Evolutionary conservation across 352 stramenopile genomes (phyloP).

Genomic region (Globisporangium uncinulatum): DNA sequence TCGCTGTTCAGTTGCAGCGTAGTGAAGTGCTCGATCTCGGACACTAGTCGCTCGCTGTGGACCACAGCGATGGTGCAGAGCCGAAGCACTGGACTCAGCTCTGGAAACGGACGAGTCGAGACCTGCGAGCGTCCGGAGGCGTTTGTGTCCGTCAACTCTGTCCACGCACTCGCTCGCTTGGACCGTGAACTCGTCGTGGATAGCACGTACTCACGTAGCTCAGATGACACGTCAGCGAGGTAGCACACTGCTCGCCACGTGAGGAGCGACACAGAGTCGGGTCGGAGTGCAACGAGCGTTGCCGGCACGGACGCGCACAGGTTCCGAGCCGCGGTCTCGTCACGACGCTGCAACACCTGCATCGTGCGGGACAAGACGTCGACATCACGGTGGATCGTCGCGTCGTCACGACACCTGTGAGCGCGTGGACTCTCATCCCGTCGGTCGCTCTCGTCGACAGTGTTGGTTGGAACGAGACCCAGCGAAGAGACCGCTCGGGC

Average conservation of each 20-base stretch:
- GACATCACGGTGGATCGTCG: background rate
- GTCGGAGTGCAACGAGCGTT: constrained; percentile 21
- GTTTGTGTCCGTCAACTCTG: constrained; percentile 10
- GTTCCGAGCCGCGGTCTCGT: constrained; percentile 1
- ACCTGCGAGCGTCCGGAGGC: background rate
- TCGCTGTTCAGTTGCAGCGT: background rate
- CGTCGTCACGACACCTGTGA: background rate
- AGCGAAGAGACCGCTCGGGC: constrained; percentile 3
- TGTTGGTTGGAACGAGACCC: background rate
- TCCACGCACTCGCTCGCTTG: constrained; percentile 15
- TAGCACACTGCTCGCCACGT: constrained; percentile 27
- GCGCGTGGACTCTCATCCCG: background rate
- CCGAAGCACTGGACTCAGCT: constrained; percentile 11
- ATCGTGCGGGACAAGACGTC: constrained; percentile 10
- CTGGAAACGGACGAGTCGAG: background rate
- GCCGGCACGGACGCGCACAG: constrained; percentile 5
- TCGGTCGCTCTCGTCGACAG: background rate
- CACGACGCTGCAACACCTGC: constrained; percentile 3
- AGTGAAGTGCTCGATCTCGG: constrained; percentile 26
- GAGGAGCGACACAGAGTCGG: constrained; percentile 8
- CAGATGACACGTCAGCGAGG: constrained; percentile 18
- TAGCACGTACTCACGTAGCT: constrained; percentile 25
- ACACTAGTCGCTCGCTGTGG: constrained; percentile 18
- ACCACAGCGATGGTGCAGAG: constrained; percentile 24
- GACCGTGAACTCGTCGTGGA: constrained; percentile 9